Base-by-base conservation (phyloP, 2,329 filamentous ascomycete genomes). In the Fusarium bulbicola region DNA sequence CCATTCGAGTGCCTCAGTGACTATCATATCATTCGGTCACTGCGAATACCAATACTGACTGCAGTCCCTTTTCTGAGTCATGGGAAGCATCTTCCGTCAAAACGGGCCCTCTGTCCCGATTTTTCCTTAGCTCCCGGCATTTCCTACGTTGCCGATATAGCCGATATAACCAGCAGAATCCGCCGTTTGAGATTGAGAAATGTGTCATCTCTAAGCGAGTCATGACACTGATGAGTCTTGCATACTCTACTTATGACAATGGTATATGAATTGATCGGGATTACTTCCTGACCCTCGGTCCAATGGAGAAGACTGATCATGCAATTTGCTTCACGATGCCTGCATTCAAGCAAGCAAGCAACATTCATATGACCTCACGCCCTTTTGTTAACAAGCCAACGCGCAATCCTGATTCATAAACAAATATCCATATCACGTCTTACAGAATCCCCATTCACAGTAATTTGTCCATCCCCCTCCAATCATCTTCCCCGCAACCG, bases 121-220 rank as follows among this genome's bases (percentile, higher is more conserved):
- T 18, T 36, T 54, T 2, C 66, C 66, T 53, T 45, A 6, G 6
- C 18, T 59, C 12, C 66, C 66, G 59, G 32, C 9, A 49, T 64
- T 36, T 37, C 65, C 66, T 39, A 2, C 10, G 10, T 64, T 69
- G 24, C 66, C 66, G 59, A n/a, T 53, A 26, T 59, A 43, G 7
- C 66, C 66, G 65, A 30, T 4, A 36, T 49, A 53, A 7, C 66
- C 66, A 59, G 0, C 3, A 6, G 10, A 16, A 18, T 13, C n/a
- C 54, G 10, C 15, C 8, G 14, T 24, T 52, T 16, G 28, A 14
- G 3, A 11, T 16, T 16, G 8, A 32, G 5, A 24, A 7, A 40
- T 18, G 30, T 26, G 32, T 34, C 24, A 46, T 47, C 36, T n/a
- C 7, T 18, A 12, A 40, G n/a, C 7, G 9, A 5, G 3, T 4